Conservation (phyloP, 495 filamentous ascomycete genomes). For the Durotheca rogersii region DNA sequence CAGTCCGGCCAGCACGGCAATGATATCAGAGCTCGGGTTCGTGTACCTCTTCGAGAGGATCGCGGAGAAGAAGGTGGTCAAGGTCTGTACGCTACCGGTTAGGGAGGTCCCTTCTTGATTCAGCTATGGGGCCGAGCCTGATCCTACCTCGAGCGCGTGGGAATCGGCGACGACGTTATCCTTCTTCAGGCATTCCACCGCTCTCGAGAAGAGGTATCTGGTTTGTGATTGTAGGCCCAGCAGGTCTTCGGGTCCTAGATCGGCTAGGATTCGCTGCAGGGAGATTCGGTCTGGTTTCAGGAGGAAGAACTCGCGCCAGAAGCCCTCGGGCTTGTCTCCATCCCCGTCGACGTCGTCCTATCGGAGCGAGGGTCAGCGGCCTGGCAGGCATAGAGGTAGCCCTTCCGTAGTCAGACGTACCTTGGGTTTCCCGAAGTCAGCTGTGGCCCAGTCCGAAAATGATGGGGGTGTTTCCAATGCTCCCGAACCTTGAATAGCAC, state of each 20-base stretch:
- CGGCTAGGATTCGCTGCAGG: conserved; percentile 65
- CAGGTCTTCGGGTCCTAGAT: conserved; percentile 69
- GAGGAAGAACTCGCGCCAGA: conserved; percentile 96
- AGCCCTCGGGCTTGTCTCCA: conserved; percentile 73
- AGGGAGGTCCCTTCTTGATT: conserved; percentile 3
- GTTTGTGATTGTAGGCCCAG: conserved; percentile 73
- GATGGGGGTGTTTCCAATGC: conserved; percentile 21
- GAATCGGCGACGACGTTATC: conserved; percentile 64
- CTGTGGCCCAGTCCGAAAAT: conserved; percentile 20
- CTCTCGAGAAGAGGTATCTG: conserved; percentile 72
- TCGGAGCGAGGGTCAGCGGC: conserved; percentile 10
- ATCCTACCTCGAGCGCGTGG: conserved; percentile 79
- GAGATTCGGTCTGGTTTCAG: conserved; percentile 70
- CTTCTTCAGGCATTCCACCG: conserved; percentile 66
- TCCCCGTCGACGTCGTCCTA: conserved; percentile 59
- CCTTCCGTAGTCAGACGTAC: conserved; percentile 26
- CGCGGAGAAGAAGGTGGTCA: conserved; percentile 80
- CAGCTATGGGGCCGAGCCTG: conserved; percentile 4
- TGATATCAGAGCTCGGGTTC: conserved; percentile 93
- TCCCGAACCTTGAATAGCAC: conserved; percentile 73
- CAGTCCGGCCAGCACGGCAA: conserved; percentile 82
- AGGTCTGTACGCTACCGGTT: conserved; percentile 65
- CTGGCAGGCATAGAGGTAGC: conserved; percentile 1
- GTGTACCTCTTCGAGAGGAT: conserved; percentile 88
- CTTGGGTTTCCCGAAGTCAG: conserved; percentile 33